Percentiles rank a stretch among this genome's conserved stretches.
phyloP scores from a whole-genome alignment of 192 early-diverging fungal species.

The Coemansia asiatica region DNA sequence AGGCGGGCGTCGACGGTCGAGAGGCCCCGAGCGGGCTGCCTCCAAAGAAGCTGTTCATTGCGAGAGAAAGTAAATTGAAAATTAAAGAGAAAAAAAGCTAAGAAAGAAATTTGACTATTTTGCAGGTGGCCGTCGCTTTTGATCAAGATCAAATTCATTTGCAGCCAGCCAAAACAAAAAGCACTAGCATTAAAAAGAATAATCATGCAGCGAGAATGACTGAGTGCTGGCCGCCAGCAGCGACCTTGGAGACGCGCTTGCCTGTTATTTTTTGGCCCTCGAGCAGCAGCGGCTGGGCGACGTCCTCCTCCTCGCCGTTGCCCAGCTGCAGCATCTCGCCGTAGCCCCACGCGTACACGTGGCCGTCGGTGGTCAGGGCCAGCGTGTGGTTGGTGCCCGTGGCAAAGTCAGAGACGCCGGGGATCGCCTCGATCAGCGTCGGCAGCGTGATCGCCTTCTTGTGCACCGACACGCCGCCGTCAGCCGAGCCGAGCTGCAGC shows the following conservation, averaged over 20 bases:
- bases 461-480: slow-evolving; percentile 25
- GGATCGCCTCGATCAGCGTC: slow-evolving; percentile 53
- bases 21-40: slow-evolving; percentile 21
- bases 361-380: slow-evolving; percentile 59
- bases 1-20: slow-evolving; percentile 11
- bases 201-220: slow-evolving; percentile 28
- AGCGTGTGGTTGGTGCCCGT: slow-evolving; percentile 65
- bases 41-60: slow-evolving; percentile 45
- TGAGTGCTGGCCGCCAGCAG: slow-evolving; percentile 78
- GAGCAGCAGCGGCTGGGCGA: slow-evolving; percentile 60
- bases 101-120: too few relatives aligned
- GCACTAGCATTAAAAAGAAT: background rate
- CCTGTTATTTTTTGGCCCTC: slow-evolving; percentile 72
- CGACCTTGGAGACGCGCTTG: slow-evolving; percentile 59
- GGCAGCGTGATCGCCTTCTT: slow-evolving; percentile 65
- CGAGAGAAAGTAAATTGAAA: background rate
- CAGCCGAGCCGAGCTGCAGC: slow-evolving; percentile 13
- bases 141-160: too few relatives aligned
- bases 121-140: too few relatives aligned
- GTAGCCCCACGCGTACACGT: slow-evolving; percentile 86
- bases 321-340: slow-evolving; percentile 82
- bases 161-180: background rate
- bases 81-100: slow-evolving; percentile 11
- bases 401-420: slow-evolving; percentile 55
- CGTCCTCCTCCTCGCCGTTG: slow-evolving; percentile 77